Percentiles rank a stretch among this genome's conserved stretches.
phyloP scores from a whole-genome alignment of 345 rosid species.

The Turritis glabra region DNA sequence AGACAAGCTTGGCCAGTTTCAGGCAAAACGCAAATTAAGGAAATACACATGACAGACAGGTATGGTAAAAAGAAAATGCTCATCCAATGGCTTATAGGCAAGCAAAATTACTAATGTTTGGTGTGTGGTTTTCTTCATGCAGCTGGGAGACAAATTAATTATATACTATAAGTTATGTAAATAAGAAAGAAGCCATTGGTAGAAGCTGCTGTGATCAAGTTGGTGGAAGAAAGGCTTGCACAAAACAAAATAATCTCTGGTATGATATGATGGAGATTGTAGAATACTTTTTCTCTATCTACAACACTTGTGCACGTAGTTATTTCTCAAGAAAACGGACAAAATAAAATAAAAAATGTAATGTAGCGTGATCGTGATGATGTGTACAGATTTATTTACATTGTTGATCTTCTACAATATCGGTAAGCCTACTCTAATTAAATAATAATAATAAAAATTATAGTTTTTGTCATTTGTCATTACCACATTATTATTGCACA shows the following conservation, averaged over 20 bases:
- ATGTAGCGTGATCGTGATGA: conserved; percentile 13
- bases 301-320: conserved; percentile 37
- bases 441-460: too few species aligned
- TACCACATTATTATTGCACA: background rate
- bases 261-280: conserved; percentile 17
- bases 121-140: background rate
- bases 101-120: background rate
- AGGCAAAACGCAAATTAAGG: conserved; percentile 77
- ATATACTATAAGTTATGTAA: background rate
- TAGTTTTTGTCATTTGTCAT: background rate
- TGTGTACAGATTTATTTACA: conserved; percentile 17
- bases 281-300: conserved; percentile 1
- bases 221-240: background rate
- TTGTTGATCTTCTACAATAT: background rate
- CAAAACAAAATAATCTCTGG: background rate
- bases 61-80: conserved; percentile 6
- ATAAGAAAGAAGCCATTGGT: conserved; percentile 30
- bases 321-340: background rate
- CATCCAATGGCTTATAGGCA: background rate
- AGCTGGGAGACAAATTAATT: background rate
- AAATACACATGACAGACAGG: conserved; percentile 61
- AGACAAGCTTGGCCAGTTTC: conserved; percentile 87
- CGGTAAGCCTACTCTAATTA: background rate
- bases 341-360: background rate
- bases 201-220: conserved; percentile 14